phyloP scores from a whole-genome alignment of 495 filamentous ascomycete species.

The Neurospora intermedia region DNA sequence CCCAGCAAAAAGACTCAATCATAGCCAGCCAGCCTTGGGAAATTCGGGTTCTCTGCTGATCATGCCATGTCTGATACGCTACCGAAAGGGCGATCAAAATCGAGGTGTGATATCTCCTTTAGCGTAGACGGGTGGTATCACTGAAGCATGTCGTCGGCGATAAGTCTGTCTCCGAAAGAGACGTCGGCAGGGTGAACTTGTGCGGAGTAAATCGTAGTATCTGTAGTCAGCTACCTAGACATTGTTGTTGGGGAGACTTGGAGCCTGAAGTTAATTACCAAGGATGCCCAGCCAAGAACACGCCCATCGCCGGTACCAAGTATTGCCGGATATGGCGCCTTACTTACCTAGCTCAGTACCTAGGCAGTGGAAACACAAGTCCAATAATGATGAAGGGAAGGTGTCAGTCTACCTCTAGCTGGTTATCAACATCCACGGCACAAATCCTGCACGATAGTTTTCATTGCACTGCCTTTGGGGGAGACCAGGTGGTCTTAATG shows the following conservation, averaged over 20 bases:
- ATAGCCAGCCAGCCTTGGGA: background rate
- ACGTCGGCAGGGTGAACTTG: background rate
- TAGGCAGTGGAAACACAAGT: background rate
- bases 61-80: background rate
- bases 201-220: background rate
- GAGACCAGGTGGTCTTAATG: background rate
- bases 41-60: background rate
- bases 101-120: background rate
- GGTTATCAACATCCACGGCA: background rate
- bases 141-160: background rate
- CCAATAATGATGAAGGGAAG: background rate
- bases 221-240: background rate
- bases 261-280: background rate
- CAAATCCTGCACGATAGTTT: background rate
- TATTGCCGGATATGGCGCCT: background rate
- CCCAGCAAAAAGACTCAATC: background rate
- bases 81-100: background rate
- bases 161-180: background rate
- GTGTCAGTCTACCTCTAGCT: background rate
- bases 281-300: background rate
- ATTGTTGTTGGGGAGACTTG: background rate
- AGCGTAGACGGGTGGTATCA: background rate
- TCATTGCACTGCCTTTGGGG: background rate
- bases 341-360: background rate
- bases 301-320: background rate